Percentiles rank a stretch among this genome's conserved stretches.
Evolutionary conservation across 768 basidiomycete species (phyloP).

Genomic region (Tylopilus subfusipes): DNA sequence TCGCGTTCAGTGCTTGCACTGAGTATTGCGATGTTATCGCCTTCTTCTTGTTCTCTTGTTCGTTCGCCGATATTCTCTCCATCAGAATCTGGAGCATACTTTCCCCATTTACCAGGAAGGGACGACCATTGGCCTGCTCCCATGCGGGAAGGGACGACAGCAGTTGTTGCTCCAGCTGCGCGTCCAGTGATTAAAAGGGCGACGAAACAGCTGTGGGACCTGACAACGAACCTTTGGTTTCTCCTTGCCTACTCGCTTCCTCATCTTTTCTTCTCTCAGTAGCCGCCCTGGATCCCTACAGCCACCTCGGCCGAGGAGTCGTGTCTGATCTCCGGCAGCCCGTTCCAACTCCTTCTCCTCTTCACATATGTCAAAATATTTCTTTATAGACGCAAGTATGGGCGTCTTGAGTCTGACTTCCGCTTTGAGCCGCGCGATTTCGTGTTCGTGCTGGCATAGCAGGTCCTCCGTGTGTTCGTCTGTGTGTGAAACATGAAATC

Average conservation of each 20-base stretch:
- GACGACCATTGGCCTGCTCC: constrained; percentile 71
- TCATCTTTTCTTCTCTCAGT: constrained; percentile 93
- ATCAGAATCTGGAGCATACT: constrained; percentile 76
- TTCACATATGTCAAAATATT: constrained; percentile 87
- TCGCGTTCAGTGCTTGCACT: constrained; percentile 25
- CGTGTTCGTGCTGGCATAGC: constrained; percentile 77
- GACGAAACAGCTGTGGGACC: background rate
- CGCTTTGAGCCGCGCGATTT: constrained; percentile 76
- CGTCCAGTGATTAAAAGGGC: constrained; percentile 34
- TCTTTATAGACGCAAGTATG: constrained; percentile 70
- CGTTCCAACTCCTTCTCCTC: constrained; percentile 87
- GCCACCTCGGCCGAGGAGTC: constrained; percentile 73
- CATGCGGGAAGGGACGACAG: constrained; percentile 74
- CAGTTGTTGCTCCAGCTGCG: constrained; percentile 85
- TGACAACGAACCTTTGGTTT: constrained; percentile 72
- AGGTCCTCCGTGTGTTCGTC: constrained; percentile 91
- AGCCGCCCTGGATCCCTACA: constrained; percentile 80
- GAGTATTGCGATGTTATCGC: constrained; percentile 36
- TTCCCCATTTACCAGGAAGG: constrained; percentile 83
- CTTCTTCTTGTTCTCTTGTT: constrained; percentile 78
- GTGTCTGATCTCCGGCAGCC: constrained; percentile 74
- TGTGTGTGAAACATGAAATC: constrained; percentile 24
- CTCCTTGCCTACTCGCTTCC: constrained; percentile 88
- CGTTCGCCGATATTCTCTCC: constrained; percentile 64
- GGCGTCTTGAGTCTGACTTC: constrained; percentile 78